A percentile compares a stretch with the other conserved stretches of the same genome.
Conservation (phyloP, 495 filamentous ascomycete species). For the Hypoxylon crocopeplum region DNA sequence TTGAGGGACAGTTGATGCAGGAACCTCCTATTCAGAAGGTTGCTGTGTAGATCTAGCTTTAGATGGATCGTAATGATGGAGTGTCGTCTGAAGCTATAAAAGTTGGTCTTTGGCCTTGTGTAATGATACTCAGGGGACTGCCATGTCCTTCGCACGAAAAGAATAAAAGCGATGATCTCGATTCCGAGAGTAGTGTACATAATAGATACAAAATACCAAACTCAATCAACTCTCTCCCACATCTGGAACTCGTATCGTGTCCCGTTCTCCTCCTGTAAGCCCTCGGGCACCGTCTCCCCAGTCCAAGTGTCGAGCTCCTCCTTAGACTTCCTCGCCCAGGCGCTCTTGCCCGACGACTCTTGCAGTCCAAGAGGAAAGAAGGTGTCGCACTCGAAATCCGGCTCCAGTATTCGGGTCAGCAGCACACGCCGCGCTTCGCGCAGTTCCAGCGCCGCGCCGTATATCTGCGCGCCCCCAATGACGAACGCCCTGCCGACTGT, state of each 20-base stretch:
- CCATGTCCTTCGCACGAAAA: neutral
- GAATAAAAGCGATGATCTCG: neutral
- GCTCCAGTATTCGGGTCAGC: constrained; percentile 64
- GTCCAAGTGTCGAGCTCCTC: constrained; percentile 62
- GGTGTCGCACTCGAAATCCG: constrained; percentile 85
- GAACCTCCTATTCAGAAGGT: constrained; percentile 7
- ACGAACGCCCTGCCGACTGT: constrained; percentile 70
- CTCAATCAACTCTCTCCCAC: constrained; percentile 59
- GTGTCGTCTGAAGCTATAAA: no score
- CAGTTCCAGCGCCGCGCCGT: constrained; percentile 67
- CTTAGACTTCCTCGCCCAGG: constrained; percentile 58
- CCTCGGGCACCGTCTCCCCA: constrained; percentile 63
- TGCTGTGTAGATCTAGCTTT: constrained; percentile 9
- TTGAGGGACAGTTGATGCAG: constrained; percentile 30
- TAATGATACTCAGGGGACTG: neutral
- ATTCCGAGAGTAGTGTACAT: constrained; percentile 23
- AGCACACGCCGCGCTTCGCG: constrained; percentile 60
- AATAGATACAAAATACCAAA: neutral
- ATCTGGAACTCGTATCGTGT: constrained; percentile 70
- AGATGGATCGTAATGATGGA: constrained; percentile 6
- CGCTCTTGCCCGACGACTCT: constrained; percentile 39
- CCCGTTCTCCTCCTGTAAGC: constrained; percentile 61
- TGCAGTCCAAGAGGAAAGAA: constrained; percentile 74
- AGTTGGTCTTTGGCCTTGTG: no score
- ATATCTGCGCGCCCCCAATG: constrained; percentile 77